phyloP scores from a whole-genome alignment of 148 eudicot genomes.

The Vaccinium vitisidaea region DNA sequence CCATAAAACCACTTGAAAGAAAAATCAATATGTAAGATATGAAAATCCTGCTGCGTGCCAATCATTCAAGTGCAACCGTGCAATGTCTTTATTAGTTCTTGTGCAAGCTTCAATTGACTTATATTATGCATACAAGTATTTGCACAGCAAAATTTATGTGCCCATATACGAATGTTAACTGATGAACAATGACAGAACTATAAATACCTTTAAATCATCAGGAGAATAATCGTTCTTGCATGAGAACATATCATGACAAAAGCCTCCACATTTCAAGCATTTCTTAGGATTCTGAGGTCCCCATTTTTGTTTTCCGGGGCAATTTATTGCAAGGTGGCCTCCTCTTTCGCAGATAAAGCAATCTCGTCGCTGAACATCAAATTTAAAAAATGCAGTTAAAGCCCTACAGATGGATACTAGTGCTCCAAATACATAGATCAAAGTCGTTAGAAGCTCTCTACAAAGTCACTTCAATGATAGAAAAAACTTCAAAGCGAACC shows the following conservation, averaged over 20 bases:
- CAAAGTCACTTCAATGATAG: neutral
- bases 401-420: neutral
- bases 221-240: slow-evolving; percentile 65
- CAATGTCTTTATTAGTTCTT: neutral
- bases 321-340: slow-evolving; percentile 89
- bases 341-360: slow-evolving; percentile 82
- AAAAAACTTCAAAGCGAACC: neutral
- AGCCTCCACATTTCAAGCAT: slow-evolving; percentile 89
- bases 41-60: neutral
- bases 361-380: slow-evolving; percentile 53
- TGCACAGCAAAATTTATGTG: neutral
- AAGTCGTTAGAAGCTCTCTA: neutral
- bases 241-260: slow-evolving; percentile 68
- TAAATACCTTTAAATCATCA: slow-evolving; percentile 76
- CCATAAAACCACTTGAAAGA: neutral
- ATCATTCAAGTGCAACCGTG: neutral
- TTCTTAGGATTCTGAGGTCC: slow-evolving; percentile 39
- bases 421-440: neutral
- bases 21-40: neutral
- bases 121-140: neutral
- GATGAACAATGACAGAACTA: neutral
- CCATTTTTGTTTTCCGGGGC: slow-evolving; percentile 63
- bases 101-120: neutral
- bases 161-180: neutral
- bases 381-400: slow-evolving; percentile 1